Evolutionary conservation across 2,329 filamentous ascomycete genomes (phyloP).

Genomic region (Falciphora oryzae): DNA sequence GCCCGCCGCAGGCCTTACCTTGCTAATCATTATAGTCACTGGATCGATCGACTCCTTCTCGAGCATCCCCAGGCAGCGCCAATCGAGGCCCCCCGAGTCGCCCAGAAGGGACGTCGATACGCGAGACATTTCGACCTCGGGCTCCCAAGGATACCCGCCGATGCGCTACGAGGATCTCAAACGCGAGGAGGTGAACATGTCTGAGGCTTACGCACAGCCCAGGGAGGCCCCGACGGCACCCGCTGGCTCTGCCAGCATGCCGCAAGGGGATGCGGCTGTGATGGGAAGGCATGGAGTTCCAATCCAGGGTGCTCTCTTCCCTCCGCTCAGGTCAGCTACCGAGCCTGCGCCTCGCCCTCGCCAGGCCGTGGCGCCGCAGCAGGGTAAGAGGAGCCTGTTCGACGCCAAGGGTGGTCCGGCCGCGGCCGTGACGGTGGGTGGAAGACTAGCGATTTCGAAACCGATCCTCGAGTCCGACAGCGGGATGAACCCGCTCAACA

Average conservation of each 20-base stretch:
- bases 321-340: conserved; percentile 30
- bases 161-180: conserved; percentile 46
- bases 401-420: conserved; percentile 20
- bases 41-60: conserved; percentile 31
- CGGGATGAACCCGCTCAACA: conserved; percentile 35
- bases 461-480: conserved; percentile 37
- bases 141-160: conserved; percentile 36
- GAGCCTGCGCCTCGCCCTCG: conserved; percentile 12
- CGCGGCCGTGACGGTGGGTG: conserved; percentile 22
- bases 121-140: conserved; percentile 35
- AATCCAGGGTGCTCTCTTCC: conserved; percentile 35
- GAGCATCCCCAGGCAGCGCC: conserved; percentile 20
- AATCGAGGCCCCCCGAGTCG: conserved; percentile 31
- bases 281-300: conserved; percentile 33
- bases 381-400: conserved; percentile 24
- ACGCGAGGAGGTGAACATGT: conserved; percentile 29
- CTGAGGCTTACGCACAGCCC: conserved; percentile 30
- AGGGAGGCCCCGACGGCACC: conserved; percentile 18
- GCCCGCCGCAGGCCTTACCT: conserved; percentile 42
- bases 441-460: conserved; percentile 42
- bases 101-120: conserved; percentile 28
- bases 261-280: conserved; percentile 16
- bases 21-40: conserved; percentile 39
- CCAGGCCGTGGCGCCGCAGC: conserved; percentile 9
- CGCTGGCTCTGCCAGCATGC: background rate